Conservation (phyloP, 2,329 filamentous ascomycete species). For the Colletotrichum cereale region DNA sequence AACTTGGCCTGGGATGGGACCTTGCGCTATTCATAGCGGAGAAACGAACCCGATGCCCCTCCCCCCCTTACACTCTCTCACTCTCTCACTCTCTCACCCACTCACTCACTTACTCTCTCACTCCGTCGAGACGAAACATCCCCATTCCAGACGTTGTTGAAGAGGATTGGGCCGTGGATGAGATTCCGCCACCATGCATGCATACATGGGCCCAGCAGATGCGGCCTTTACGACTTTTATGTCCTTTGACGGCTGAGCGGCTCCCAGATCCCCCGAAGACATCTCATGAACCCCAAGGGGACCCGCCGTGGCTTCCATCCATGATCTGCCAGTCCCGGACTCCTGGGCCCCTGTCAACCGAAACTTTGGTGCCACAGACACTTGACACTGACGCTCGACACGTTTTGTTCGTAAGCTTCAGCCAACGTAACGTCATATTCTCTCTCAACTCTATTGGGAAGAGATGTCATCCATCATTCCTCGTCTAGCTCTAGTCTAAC, state of each 20-base stretch:
- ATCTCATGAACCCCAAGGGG: not conserved
- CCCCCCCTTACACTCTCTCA: not conserved
- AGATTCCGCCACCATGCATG: not conserved
- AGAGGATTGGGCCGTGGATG: not conserved
- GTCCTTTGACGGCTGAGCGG: not conserved
- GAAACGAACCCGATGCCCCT: not conserved
- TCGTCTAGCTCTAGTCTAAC: not conserved
- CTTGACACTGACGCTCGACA: conserved; percentile 26
- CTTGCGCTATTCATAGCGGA: conserved; percentile 23
- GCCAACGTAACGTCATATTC: not conserved
- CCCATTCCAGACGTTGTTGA: not conserved
- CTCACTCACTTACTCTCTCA: not conserved
- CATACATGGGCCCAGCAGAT: not conserved
- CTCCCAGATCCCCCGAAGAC: not conserved
- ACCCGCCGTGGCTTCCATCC: not conserved
- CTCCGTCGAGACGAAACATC: conserved; percentile 14
- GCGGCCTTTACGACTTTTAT: not conserved
- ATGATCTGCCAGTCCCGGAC: not conserved
- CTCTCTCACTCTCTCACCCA: no score
- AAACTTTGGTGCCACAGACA: conserved; percentile 32
- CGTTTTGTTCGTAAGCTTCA: not conserved
- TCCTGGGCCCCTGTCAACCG: conserved; percentile 24
- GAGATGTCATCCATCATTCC: not conserved
- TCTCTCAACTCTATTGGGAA: not conserved
- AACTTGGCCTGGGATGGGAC: not conserved